Evolutionary conservation across 2,329 filamentous ascomycete species (phyloP), one percentile per base, ranked within the genome.

Genomic region (Madurella fahalii): DNA sequence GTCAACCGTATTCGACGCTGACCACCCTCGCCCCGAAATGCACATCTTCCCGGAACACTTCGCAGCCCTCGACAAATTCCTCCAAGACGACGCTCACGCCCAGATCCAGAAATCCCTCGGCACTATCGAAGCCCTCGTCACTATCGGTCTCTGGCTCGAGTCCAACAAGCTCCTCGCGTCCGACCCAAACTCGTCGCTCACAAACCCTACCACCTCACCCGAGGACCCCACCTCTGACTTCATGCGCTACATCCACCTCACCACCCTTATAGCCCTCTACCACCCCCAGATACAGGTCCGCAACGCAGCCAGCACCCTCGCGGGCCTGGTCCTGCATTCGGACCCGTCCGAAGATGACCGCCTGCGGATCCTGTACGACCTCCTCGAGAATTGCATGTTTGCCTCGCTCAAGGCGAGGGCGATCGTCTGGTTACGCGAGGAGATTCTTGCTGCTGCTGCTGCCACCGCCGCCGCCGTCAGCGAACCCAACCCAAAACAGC

Each of bases 351-450:
- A 83, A 56, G 75, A 78, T 2, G 76, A 80, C 63, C 76, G 83
- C 5, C 70, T 87, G 15, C 74, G 77, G 30, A 86, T 87, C 58
- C 74, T 87, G 9, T 79, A 83, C 50, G 84, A 87, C 63, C 74
- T 86, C 12, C 69, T 87, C 12, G 82, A 86, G 67, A 83, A 85
- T 65, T 86, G 83, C 72, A 77, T 81, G 61, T 86, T 83, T 61
- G 75, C 82, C 2, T 75, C 78, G 0, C 72, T 87, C 39, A 84
- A 85, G 65, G 83, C 80, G 9, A 82, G 80, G 41, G 83, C 83
- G 0, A 76, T 86, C 4, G 76, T 76, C 4, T 87, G 84, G 84
- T 69, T 86, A 34, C 78, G 82, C 51, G 83, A 86, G 61, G 84
- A 86, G 64, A 25, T 25, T 7, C 25, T 71, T 86, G 15, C 73